Evolutionary conservation across 345 rosid species (phyloP).

Genomic region (Citrus inodora): DNA sequence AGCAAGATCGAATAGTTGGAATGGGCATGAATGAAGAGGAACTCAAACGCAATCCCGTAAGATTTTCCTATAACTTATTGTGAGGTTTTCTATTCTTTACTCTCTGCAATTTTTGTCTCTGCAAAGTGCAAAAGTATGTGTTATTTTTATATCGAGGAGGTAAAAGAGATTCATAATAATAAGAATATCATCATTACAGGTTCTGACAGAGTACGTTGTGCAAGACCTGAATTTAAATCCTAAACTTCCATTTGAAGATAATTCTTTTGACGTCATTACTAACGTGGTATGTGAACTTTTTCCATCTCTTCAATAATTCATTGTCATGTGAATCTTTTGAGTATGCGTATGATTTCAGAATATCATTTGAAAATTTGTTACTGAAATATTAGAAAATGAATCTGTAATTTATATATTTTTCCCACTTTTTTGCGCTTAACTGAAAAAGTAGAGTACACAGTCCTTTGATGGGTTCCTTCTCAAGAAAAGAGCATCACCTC

Average conservation of each 20-base stretch:
- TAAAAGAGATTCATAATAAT: background rate
- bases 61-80: conserved; percentile 3
- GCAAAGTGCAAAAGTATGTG: background rate
- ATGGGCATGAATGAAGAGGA: conserved; percentile 89
- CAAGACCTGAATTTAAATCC: conserved; percentile 83
- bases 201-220: conserved; percentile 65
- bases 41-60: conserved; percentile 71
- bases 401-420: background rate
- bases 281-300: conserved; percentile 56
- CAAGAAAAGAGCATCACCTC: background rate
- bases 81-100: background rate
- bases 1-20: conserved; percentile 72
- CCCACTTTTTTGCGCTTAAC: background rate
- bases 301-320: background rate
- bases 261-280: conserved; percentile 77
- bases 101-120: background rate
- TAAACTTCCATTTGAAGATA: conserved; percentile 78
- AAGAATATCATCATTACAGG: conserved; percentile 35
- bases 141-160: conserved; percentile 1
- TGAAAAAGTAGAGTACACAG: background rate
- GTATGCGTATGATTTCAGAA: background rate
- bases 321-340: background rate
- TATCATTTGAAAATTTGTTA: background rate
- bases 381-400: background rate
- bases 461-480: background rate